Conservation (phyloP, 2,329 filamentous ascomycete genomes). For the Penicillium sp. region DNA sequence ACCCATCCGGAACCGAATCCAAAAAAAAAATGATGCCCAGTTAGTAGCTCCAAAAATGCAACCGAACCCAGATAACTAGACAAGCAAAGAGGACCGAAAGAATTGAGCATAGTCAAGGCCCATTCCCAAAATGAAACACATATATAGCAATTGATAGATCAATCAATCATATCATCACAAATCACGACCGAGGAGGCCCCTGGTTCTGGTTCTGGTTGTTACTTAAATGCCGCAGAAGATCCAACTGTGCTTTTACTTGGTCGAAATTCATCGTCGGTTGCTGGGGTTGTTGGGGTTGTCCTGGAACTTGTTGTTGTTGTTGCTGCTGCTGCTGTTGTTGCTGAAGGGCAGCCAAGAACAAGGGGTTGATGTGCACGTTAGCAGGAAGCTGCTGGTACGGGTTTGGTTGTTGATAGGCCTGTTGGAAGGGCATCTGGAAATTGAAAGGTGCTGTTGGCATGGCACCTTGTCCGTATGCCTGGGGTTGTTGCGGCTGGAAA, state of each 20-base stretch:
- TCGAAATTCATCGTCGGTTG: constrained; percentile 30
- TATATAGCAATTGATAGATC: constrained; percentile 5
- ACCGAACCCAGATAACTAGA: too few relatives aligned
- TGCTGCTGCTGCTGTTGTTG: constrained; percentile 36
- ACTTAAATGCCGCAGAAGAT: constrained; percentile 33
- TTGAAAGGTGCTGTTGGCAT: too few relatives aligned
- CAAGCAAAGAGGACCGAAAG: too few relatives aligned
- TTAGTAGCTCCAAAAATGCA: too few relatives aligned
- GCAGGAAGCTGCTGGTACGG: too few relatives aligned
- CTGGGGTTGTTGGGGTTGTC: constrained; percentile 13
- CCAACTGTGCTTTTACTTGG: constrained; percentile 37
- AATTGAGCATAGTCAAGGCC: too few relatives aligned
- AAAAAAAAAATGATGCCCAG: too few relatives aligned
- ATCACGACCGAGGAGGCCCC: constrained; percentile 24
- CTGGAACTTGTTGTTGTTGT: too few relatives aligned
- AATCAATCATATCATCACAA: too few relatives aligned
- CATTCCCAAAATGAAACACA: too few relatives aligned
- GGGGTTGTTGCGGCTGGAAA: constrained; percentile 27
- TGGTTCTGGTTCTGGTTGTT: constrained; percentile 29
- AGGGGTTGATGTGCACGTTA: constrained; percentile 46
- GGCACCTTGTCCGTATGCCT: constrained; percentile 22
- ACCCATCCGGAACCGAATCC: too few relatives aligned
- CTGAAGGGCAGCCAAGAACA: constrained; percentile 46
- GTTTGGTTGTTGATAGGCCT: constrained; percentile 28
- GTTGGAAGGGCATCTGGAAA: constrained; percentile 34